A percentile compares a stretch with the other conserved stretches of the same genome.
phyloP scores from a whole-genome alignment of 75 land plant genomes.

The Pseudotsuga menziesii region DNA sequence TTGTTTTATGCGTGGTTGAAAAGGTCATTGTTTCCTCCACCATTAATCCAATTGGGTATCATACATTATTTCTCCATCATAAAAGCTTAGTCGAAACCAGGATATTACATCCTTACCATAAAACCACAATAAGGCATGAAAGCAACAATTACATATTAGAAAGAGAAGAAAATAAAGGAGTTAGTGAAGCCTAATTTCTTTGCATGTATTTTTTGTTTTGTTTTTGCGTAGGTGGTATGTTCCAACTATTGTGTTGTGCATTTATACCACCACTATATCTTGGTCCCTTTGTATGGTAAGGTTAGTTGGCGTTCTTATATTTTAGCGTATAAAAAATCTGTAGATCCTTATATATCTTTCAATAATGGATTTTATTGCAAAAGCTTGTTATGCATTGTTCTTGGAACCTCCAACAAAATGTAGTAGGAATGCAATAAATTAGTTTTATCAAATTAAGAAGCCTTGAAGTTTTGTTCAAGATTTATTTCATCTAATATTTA shows the following conservation, averaged over 20 bases:
- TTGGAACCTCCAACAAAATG: too few relatives aligned
- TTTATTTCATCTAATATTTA: too few relatives aligned
- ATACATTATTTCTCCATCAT: slow-evolving; percentile 86
- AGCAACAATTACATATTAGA: slow-evolving; percentile 73
- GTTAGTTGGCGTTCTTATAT: too few relatives aligned
- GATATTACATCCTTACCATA: slow-evolving; percentile 70
- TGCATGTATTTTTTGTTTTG: too few relatives aligned
- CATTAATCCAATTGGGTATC: slow-evolving; percentile 82
- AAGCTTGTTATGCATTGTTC: too few relatives aligned
- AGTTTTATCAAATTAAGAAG: too few relatives aligned
- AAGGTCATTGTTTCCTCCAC: slow-evolving; percentile 74
- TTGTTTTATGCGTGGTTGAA: slow-evolving; percentile 19
- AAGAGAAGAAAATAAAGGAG: slow-evolving; percentile 45
- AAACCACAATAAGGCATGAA: slow-evolving; percentile 69
- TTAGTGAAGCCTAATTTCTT: slow-evolving; percentile 52
- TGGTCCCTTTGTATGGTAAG: slow-evolving; percentile 39
- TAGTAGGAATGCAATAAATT: too few relatives aligned
- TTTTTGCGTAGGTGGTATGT: slow-evolving; percentile 35
- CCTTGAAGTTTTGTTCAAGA: too few relatives aligned
- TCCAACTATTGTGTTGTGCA: slow-evolving; percentile 37
- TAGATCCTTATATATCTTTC: too few relatives aligned
- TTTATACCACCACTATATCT: slow-evolving; percentile 49
- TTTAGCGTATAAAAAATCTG: too few relatives aligned
- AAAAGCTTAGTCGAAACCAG: slow-evolving; percentile 76
- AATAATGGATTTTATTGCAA: too few relatives aligned